Evolutionary conservation across 108 stramenopile genomes (phyloP).

Genomic region (Skeletonema tropicum): DNA sequence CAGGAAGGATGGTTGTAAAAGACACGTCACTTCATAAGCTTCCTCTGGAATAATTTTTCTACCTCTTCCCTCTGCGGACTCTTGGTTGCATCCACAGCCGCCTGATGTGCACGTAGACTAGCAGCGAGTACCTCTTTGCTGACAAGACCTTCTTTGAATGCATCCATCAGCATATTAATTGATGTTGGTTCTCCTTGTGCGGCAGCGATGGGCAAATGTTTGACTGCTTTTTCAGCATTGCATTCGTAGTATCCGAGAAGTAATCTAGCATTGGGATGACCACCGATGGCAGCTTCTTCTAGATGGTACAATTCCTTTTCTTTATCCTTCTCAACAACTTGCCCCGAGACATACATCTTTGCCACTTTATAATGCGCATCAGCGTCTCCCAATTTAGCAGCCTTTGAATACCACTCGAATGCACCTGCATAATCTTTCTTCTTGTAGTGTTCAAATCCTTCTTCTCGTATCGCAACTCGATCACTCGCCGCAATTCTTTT

Average conservation of each 20-base stretch:
- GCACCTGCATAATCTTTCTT: neutral
- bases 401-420: neutral
- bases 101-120: neutral
- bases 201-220: neutral
- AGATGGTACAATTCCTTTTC: neutral
- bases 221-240: neutral
- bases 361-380: neutral
- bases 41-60: too few species aligned
- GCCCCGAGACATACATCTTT: neutral
- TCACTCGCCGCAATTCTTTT: neutral
- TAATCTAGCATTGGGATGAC: neutral
- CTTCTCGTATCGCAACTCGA: neutral
- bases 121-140: neutral
- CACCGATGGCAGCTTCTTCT: neutral
- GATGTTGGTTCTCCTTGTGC: neutral
- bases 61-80: constrained; percentile 6
- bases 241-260: neutral
- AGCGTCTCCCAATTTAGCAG: neutral
- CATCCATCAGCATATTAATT: neutral
- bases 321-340: neutral
- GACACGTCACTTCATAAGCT: too few species aligned
- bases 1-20: too few species aligned
- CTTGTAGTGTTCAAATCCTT: neutral
- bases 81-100: neutral
- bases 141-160: neutral